phyloP scores from a whole-genome alignment of 805 yeast genomes.

The Alloascoidea africana region DNA sequence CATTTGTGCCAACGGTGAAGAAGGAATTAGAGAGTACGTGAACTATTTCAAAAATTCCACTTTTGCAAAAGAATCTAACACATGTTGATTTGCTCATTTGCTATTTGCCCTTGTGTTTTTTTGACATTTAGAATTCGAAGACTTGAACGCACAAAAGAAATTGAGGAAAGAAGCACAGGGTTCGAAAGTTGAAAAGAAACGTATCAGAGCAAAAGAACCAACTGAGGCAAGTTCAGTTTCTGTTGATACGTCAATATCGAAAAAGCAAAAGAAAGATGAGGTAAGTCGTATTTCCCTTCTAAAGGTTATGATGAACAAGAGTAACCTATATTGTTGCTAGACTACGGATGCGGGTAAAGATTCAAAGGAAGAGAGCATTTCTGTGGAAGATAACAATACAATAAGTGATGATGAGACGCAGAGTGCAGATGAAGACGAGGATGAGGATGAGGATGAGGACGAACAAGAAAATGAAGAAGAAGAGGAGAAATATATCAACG shows the following conservation, averaged over 20 bases:
- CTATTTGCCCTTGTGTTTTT: not conserved
- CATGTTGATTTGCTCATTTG: too few species aligned
- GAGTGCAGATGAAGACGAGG: not conserved
- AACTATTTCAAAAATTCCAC: not conserved
- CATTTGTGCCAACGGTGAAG: slow-evolving; percentile 21
- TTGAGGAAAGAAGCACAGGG: not conserved
- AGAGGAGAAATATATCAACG: too few species aligned
- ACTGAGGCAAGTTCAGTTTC: not conserved
- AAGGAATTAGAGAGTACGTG: slow-evolving; percentile 19
- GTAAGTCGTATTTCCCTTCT: too few species aligned
- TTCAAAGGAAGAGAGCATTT: not conserved
- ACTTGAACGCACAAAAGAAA: not conserved
- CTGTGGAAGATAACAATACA: not conserved
- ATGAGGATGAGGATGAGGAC: not conserved
- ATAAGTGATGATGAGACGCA: not conserved
- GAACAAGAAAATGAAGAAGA: slow-evolving; percentile 19
- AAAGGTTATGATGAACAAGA: not conserved
- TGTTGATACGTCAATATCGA: not conserved
- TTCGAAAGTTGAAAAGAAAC: not conserved
- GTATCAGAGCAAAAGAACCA: not conserved
- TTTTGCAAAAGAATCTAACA: not conserved
- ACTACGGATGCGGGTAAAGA: not conserved
- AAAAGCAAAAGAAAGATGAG: not conserved
- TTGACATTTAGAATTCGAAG: not conserved
- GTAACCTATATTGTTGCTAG: not conserved